Evolutionary conservation across 1,284 basidiomycete species (phyloP), one percentile per base, ranked within the genome.

Genomic region (Ganoderma lucidum): DNA sequence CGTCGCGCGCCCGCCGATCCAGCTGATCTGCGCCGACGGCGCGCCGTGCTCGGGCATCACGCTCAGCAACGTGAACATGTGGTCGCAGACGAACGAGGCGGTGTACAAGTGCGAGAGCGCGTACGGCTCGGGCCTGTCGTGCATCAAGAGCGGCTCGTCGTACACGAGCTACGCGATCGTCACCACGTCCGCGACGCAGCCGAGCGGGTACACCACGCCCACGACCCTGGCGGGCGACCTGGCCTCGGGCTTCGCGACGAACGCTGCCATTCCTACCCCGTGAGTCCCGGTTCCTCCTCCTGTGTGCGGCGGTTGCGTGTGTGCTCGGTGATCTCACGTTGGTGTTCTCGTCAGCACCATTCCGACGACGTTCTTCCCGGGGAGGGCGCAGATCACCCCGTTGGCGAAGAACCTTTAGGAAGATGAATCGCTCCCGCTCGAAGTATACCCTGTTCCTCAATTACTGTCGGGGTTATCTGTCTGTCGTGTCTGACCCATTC

Each of bases 21-120:
- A 77, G 63, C 70, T 81, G 65, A 72, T 81, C 62, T 81, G 80
- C 69, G 77, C 79, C 5, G 80, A 80, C 68, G 76, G 75, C 42
- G 78, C 78, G 28, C 80, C 80, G 12, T 81, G 80, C 76, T 75
- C 71, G 45, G 72, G 75, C 71, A 78, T 81, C 66, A 75, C 70
- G 12, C 74, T 81, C 63, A 59, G 55, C 35, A 78, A 80, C 71
- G 80, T 81, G n/a, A 78, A 78, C 71, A 76, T 81, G 70, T 81
- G 80, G 79, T 77, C 78, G 10, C 69, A 71, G 60, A 78, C 78
- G 17, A 69, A 75, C 71, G 60, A 75, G 73, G 80, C 78, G 17
- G 70, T 75, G 51, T 71, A 75, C 70, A 80, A 79, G 65, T 81
- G 80, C 76, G 74, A 76, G 66, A 76, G 74, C 68, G 80, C 80